Evolutionary conservation across 2,329 filamentous ascomycete genomes (phyloP), one percentile per base, ranked within the genome.

Genomic region (Volutella citrinella): DNA sequence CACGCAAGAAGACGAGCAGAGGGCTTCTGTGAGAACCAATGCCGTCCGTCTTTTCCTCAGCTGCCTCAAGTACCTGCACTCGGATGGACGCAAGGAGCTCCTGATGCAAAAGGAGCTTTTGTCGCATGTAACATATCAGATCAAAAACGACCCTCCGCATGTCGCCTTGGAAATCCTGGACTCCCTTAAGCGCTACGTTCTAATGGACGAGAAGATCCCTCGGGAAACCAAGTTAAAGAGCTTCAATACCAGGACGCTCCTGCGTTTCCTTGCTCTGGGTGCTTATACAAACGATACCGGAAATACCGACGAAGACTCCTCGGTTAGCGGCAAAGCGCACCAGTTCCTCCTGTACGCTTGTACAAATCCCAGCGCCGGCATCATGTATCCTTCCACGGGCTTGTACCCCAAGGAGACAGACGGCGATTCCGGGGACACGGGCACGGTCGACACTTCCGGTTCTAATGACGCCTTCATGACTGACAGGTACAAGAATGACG

Each of bases 11-110:
- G 82, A 87, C 36, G 63, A 68, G 6, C 75, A 78, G 42, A 84
- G 80, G 50, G 85, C 89, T 3, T 90, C 89, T 7, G 75, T 95
- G 13, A 76, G 93, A 33, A 87, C 87, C 3, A 88, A 90, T 54
- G 85, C 90, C 8, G 74, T 95, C 34, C 78, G 84, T 24, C 90
- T 95, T 58, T 68, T 96, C 20, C 65, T 96, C 40, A 80, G 83
- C 16, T 82, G 87, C 43, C 67, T 98, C 43, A 87, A 81, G 52
- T 86, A 87, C 49, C 75, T 96, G 36, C 80, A 86, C 43, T 70
- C 81, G 6, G 79, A 84, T 41, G 82, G 83, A 11, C 95, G 94
- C 61, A 80, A 74, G 40, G 90, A 95, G 51, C 74, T 98, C 6
- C 66, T 98, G 21, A 74, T 76, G 34, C 82, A 95, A 61, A 79